A percentile compares a stretch with the other conserved stretches of the same genome.
phyloP scores from a whole-genome alignment of 1,284 basidiomycete genomes.

The Trichosporon sp. region DNA sequence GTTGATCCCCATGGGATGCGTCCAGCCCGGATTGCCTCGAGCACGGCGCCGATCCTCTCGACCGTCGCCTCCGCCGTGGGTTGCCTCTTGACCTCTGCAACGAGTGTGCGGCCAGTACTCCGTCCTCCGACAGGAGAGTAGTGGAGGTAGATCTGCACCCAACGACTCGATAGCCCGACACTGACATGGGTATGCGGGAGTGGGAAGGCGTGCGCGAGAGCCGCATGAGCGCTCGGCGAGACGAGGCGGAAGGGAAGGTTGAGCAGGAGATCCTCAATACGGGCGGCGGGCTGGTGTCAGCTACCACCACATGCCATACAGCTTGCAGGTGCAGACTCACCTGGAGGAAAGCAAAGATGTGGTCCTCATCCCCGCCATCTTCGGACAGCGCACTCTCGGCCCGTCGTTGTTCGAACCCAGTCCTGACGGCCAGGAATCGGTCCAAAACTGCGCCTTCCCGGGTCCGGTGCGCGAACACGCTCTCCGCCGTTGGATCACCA shows the following conservation, averaged over 20 bases:
- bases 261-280: conserved; percentile 49
- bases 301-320: neutral
- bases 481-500: conserved; percentile 9
- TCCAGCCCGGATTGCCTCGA: conserved; percentile 42
- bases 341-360: conserved; percentile 36
- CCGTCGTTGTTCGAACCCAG: conserved; percentile 45
- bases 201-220: conserved; percentile 30
- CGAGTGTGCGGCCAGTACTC: conserved; percentile 33
- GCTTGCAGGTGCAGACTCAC: neutral
- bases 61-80: conserved; percentile 38
- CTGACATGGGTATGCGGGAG: conserved; percentile 40
- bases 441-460: conserved; percentile 51
- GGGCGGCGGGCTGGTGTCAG: conserved; percentile 40
- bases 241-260: conserved; percentile 38
- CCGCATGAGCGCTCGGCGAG: neutral
- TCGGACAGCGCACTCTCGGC: conserved; percentile 46
- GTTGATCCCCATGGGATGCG: conserved; percentile 41
- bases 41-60: conserved; percentile 37
- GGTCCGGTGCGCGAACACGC: conserved; percentile 42
- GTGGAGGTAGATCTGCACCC: conserved; percentile 42
- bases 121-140: conserved; percentile 29
- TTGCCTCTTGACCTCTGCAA: conserved; percentile 43
- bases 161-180: conserved; percentile 43
- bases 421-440: conserved; percentile 48
- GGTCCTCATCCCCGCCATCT: conserved; percentile 39